A percentile compares a stretch with the other conserved stretches of the same genome.
These are phyloP conservation scores for Hyphopichia wangnamkhiaoensis DNA, from an alignment of 1,139 yeast species.

Conservation along the genomic window DNA sequence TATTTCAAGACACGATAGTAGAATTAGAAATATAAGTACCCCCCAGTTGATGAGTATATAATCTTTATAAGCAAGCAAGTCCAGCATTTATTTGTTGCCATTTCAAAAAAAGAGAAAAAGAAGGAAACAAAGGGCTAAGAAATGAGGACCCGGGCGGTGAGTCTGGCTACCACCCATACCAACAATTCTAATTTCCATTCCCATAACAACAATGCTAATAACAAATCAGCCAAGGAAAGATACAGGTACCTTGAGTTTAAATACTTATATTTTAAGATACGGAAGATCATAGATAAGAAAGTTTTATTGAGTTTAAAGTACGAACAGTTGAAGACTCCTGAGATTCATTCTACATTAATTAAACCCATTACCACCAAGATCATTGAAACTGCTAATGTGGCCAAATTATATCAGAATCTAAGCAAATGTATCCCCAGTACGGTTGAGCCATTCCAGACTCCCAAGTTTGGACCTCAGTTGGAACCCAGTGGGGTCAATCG, in stretches of 20 bases:
- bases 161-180: background rate
- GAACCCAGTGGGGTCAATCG: constrained; percentile 6
- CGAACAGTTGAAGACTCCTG: constrained; percentile 59
- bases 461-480: constrained; percentile 20
- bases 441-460: constrained; percentile 16
- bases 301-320: constrained; percentile 52
- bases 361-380: constrained; percentile 47
- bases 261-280: constrained; percentile 39
- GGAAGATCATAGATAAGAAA: constrained; percentile 36
- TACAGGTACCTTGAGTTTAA: constrained; percentile 33
- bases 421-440: background rate
- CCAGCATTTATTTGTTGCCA: background rate
- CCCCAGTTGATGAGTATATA: too few species aligned
- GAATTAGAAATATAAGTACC: too few species aligned
- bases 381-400: constrained; percentile 22
- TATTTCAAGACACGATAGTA: too few species aligned
- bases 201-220: background rate
- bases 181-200: background rate
- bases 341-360: constrained; percentile 49
- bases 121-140: background rate
- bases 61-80: too few species aligned
- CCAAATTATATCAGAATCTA: constrained; percentile 8
- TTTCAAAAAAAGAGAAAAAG: background rate
- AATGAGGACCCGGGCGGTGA: background rate
- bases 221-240: background rate